These are phyloP conservation scores for Serendipita sp. DNA, from an alignment of 768 basidiomycete genomes.

Conservation along the genomic window DNA sequence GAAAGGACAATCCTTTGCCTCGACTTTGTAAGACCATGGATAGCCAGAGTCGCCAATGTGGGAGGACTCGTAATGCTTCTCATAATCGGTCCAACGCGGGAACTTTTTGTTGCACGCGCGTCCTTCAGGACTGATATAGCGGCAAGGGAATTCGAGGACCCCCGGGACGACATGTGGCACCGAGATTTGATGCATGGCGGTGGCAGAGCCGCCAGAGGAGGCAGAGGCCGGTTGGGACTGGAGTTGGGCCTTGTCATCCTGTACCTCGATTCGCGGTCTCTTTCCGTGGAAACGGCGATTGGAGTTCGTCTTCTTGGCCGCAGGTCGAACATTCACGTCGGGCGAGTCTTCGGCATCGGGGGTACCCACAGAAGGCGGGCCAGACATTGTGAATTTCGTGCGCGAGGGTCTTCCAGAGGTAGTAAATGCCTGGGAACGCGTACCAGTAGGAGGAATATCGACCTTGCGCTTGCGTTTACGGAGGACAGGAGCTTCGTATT, in stretches of 20 bases:
- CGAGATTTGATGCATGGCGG: background rate
- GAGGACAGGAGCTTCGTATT: conserved; percentile 3
- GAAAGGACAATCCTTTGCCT: conserved; percentile 3
- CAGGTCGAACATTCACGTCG: background rate
- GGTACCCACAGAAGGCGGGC: background rate
- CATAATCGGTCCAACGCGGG: background rate
- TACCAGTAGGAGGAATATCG: background rate
- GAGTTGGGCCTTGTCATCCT: background rate
- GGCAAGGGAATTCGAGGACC: conserved; percentile 1
- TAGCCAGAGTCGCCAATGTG: conserved; percentile 4
- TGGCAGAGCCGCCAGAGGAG: background rate
- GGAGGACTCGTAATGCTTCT: conserved; percentile 5
- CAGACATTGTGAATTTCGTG: background rate
- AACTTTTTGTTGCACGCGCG: conserved; percentile 4
- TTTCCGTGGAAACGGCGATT: conserved; percentile 4
- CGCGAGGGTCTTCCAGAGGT: background rate
- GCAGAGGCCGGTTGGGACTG: background rate
- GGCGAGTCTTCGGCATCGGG: conserved; percentile 7
- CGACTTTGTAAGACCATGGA: conserved; percentile 5
- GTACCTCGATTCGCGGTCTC: background rate
- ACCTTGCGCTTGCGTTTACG: conserved; percentile 4
- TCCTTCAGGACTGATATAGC: conserved; percentile 1
- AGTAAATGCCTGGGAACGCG: background rate
- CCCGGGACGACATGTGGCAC: background rate
- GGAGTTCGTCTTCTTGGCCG: background rate